Evolutionary conservation across 805 yeast genomes (phyloP), one percentile per base, ranked within the genome.

Genomic region (Sugiyamaella floridensis): DNA sequence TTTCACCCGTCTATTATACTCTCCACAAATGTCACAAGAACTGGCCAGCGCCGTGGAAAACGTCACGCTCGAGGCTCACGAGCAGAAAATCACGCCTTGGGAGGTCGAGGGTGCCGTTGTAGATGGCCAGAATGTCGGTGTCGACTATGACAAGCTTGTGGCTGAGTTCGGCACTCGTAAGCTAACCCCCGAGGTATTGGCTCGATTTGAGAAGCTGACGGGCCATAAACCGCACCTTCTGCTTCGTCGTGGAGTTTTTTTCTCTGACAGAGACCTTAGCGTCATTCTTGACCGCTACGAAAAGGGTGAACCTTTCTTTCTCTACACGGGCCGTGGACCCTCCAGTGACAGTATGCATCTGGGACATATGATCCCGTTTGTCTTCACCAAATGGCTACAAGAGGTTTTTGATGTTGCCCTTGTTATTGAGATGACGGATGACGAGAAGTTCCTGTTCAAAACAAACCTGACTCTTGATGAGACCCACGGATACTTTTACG

Each of bases 31-130:
- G 45, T 20, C 41, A 8, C 37, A 32, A 11, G 22, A 59, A 28
- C 26, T 60, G 28, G 56, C 61, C 5, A 59, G 59, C 3, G 54
- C 61, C 49, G 50, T 58, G 2, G 58, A 56, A 40, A 52, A 54
- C 47, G 40, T 58, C 19, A 37, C 22, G n/a, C 14, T 50, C 14
- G 32, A 45, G 26, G 40, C 47, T 3, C 51, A 45, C 28, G 66
- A 60, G 32, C 90, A 84, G 66, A 76, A 73, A 37, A 76, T 86
- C 55, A 93, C 99, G 0, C 99, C 99, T 47, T 93, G 99, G 99
- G 99, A 93, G 68, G 99, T 93, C 29, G 96, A 87, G 70, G 99
- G 98, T 54, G 98, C 97, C 2, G 95, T 92, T 46, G 97, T 89
- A 53, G 95, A 90, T 63, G 99, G 99, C 51, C 76, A 84, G 62